Conservation (phyloP, 768 basidiomycete species). For the Hemileccinum impolitum region DNA sequence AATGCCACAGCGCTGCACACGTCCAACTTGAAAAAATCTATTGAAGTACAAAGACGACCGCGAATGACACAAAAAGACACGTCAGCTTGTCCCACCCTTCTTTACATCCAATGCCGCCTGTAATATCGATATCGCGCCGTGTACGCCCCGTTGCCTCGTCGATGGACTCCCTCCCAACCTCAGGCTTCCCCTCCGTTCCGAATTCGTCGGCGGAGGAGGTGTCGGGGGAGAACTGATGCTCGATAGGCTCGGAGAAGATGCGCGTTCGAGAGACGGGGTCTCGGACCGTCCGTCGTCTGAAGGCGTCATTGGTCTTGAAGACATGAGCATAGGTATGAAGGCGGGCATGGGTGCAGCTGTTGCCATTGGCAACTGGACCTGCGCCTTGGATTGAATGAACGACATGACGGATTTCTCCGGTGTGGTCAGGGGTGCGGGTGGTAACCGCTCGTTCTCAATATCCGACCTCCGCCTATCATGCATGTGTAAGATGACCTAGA, state of each 20-base stretch:
- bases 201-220: conserved; percentile 20
- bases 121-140: conserved; percentile 25
- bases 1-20: no score
- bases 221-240: conserved; percentile 23
- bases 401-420: conserved; percentile 3
- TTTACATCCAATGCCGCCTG: conserved; percentile 28
- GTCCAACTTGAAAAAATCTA: not conserved
- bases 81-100: conserved; percentile 16
- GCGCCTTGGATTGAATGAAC: conserved; percentile 6
- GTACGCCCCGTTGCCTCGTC: conserved; percentile 22
- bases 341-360: not conserved
- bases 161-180: conserved; percentile 23
- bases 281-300: conserved; percentile 36
- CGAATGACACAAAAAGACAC: not conserved
- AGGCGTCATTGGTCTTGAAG: conserved; percentile 13
- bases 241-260: conserved; percentile 24
- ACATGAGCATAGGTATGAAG: conserved; percentile 2
- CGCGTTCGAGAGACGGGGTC: conserved; percentile 24
- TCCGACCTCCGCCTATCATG: conserved; percentile 21
- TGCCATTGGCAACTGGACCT: not conserved
- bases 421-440: conserved; percentile 25
- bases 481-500: not conserved
- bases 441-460: conserved; percentile 29
- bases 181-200: conserved; percentile 13
- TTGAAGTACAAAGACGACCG: not conserved